Percentiles rank a stretch among this genome's conserved stretches.
Conservation (phyloP, 495 filamentous ascomycete species). For the Neurospora intermedia region DNA sequence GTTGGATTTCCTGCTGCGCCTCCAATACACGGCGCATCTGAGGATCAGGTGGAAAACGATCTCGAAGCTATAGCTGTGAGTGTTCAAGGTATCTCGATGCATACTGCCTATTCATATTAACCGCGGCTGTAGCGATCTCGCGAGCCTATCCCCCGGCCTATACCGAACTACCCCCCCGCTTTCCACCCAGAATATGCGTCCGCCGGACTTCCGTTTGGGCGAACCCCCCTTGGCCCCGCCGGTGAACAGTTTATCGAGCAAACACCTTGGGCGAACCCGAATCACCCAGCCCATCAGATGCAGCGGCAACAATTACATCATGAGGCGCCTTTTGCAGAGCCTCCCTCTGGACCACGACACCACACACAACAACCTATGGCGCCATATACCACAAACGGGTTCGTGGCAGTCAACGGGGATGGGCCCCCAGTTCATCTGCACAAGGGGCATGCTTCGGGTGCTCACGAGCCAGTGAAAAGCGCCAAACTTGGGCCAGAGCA, state of each 20-base stretch:
- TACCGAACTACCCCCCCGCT: constrained; percentile 4
- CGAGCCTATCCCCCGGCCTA: constrained; percentile 19
- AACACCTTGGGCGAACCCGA: constrained; percentile 80
- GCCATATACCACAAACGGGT: constrained; percentile 15
- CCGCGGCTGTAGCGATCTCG: constrained; percentile 22
- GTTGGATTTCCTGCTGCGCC: constrained; percentile 95
- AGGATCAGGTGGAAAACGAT: constrained; percentile 72
- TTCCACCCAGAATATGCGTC: constrained; percentile 17
- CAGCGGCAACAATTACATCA: constrained; percentile 30
- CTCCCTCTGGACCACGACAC: constrained; percentile 20
- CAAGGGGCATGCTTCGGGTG: constrained; percentile 10
- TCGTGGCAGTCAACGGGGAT: constrained; percentile 17
- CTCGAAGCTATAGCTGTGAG: constrained; percentile 84
- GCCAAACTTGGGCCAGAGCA: constrained; percentile 11
- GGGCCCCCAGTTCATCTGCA: constrained; percentile 10
- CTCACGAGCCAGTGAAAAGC: constrained; percentile 13
- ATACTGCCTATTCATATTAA: background rate
- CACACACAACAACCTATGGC: constrained; percentile 23
- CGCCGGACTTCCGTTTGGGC: constrained; percentile 27
- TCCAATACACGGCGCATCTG: constrained; percentile 56
- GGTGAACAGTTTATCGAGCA: constrained; percentile 76
- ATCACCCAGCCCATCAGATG: constrained; percentile 60
- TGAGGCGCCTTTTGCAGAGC: constrained; percentile 17
- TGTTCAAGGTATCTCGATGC: background rate
- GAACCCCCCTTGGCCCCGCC: constrained; percentile 43